A percentile compares a stretch with the other conserved stretches of the same genome.
Evolutionary conservation across 257 asterid species (phyloP).

Genomic region (Fraxinus anomala): DNA sequence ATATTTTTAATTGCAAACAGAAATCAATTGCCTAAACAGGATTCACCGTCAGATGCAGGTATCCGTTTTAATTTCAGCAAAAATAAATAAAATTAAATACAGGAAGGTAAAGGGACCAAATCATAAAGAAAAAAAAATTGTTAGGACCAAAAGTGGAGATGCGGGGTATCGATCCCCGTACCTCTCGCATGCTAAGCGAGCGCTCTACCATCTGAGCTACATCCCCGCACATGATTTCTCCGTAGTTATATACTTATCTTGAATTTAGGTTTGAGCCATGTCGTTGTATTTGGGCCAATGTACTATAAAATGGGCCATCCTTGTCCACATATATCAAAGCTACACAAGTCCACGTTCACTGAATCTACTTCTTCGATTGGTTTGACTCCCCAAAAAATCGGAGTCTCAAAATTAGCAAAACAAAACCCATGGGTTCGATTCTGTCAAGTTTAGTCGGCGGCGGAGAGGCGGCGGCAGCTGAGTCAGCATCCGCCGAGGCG

Average conservation of each 20-base stretch:
- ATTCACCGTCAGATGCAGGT: background rate
- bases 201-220: conserved; percentile 99
- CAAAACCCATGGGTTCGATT: conserved; percentile 42
- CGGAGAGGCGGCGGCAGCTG: conserved; percentile 32
- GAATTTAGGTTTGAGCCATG: too few relatives aligned
- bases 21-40: background rate
- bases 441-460: conserved; percentile 42
- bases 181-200: conserved; percentile 99
- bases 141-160: conserved; percentile 50
- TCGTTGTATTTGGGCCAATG: too few relatives aligned
- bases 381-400: background rate
- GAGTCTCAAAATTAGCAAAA: background rate
- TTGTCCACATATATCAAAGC: too few relatives aligned
- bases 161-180: conserved; percentile 98
- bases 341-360: background rate
- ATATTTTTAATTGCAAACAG: too few relatives aligned
- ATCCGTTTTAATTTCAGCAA: background rate
- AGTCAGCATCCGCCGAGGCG: conserved; percentile 26
- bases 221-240: conserved; percentile 49
- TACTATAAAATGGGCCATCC: too few relatives aligned
- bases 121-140: background rate
- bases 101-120: background rate
- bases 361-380: conserved; percentile 9
- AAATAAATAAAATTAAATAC: background rate
- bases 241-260: too few relatives aligned